phyloP scores from a whole-genome alignment of 129 eudicot genomes.

The Arctium minus region DNA sequence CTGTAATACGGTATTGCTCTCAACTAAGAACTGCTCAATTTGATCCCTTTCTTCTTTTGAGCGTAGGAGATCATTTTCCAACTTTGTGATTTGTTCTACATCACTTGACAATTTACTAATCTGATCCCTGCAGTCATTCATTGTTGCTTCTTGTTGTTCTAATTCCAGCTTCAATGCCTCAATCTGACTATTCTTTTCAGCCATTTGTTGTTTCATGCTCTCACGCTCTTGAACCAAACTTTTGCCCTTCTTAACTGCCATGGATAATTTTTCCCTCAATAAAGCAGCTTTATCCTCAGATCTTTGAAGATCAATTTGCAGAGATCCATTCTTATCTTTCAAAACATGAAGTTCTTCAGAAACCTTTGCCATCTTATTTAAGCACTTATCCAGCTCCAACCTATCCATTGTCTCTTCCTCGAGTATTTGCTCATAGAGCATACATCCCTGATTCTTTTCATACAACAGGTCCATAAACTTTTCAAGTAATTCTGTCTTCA shows the following conservation, averaged over 20 bases:
- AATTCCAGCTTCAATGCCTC: slow-evolving; percentile 47
- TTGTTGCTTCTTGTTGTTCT: slow-evolving; percentile 32
- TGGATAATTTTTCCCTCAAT: slow-evolving; percentile 75
- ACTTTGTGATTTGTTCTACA: slow-evolving; percentile 36
- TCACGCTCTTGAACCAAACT: slow-evolving; percentile 88
- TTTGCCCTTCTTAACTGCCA: slow-evolving; percentile 93
- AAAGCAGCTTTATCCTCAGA: slow-evolving; percentile 62
- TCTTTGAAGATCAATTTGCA: slow-evolving; percentile 50
- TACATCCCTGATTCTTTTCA: slow-evolving; percentile 39
- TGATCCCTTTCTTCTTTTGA: slow-evolving; percentile 52
- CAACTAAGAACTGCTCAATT: slow-evolving; percentile 51
- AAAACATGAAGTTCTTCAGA: slow-evolving; percentile 40
- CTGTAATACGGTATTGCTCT: slow-evolving; percentile 52
- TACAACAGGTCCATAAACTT: slow-evolving; percentile 41
- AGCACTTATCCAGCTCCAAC: slow-evolving; percentile 29
- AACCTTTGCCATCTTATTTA: slow-evolving; percentile 28
- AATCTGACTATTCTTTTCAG: slow-evolving; percentile 62
- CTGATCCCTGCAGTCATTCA: slow-evolving; percentile 31
- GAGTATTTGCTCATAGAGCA: slow-evolving; percentile 36
- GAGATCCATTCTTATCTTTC: slow-evolving; percentile 44
- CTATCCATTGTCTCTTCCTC: slow-evolving; percentile 39
- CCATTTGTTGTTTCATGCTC: slow-evolving; percentile 43
- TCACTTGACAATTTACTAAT: slow-evolving; percentile 42
- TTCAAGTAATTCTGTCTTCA: slow-evolving; percentile 29
- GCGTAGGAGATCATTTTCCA: slow-evolving; percentile 51